Base-by-base conservation (phyloP, 129 eudicot genomes). In the Centrapalus pauciflorus region DNA sequence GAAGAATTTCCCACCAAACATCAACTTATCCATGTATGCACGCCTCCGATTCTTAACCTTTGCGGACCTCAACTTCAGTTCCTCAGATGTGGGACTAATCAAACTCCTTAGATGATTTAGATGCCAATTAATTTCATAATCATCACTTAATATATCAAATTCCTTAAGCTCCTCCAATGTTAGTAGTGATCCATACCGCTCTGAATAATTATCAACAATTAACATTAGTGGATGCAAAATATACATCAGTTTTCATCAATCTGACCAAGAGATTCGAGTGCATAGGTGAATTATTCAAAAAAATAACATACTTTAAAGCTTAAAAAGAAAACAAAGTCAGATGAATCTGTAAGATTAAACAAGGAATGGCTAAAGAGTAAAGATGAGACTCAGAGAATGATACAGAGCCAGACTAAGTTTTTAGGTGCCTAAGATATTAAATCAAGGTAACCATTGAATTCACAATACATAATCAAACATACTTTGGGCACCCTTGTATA, bases 41-140 rank as follows among this genome's bases (percentile, higher is more conserved):
- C 94, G 82, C 58, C 99, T 82, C 69, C 99, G 70, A 30, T 94
- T 94, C 83, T 89, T 94, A 20, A 89, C 73, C 65, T 79, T 94
- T 33, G 82, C 74, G 0, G 95, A 89, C 75, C 80, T 79, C 9
- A 79, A 78, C 82, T 82, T 87, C 66, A 76, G 19, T 24, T 94
- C 95, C 75, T 86, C 80, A 11, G 79, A 78, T 5, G 96, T 86
- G 32, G 99, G 97, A 72, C 69, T 82, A 41, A 89, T 79, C 21
- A 80, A 30, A 71, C 90, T 86, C 26, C 90, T 69, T 6, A 94
- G 79, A 63, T 81, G 90, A 67, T 84, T 84, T 66, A 94, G 69
- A 84, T 94, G 97, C 99, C 99, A 94, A 69, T 86, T 86, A 60
- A 94, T 82, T 77, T 94, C 99, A 62, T 94, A 94, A 74, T 94